Evolutionary conservation across 129 eudicot species (phyloP), one percentile per base, ranked within the genome.

Genomic region (Flaveria trinervia): DNA sequence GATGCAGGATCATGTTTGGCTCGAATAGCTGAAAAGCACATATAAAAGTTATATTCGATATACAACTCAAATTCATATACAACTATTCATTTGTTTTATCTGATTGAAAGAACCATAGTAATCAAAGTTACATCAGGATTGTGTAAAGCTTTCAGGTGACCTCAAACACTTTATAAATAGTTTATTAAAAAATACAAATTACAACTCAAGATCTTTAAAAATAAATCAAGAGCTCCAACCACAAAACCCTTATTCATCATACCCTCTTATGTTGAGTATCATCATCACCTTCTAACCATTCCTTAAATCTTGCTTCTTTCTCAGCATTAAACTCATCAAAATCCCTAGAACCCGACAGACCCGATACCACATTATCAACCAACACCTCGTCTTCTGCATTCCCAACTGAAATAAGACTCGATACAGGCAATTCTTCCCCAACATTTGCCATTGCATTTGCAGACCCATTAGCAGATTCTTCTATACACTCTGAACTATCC

Each of bases 301-400:
- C 87, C 67, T 88, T 92, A 57, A 93, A 77, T 79, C 78, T 90
- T 48, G 93, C 96, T 85, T 93, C 97, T 83, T 49, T 87, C 59
- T 82, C 91, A 61, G 91, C 87, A 75, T 74, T 90, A 50, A 87
- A 93, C 56, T 83, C 91, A 39, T 88, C 92, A 62, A 70, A 90
- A 26, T 79, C 77, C 28, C 86, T 88, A n/a, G 81, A 59, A 67
- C 28, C 25, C 4, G 84, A 70, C 11, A 79, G 16, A 43, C 71
- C 77, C 68, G 18, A 72, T 68, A 82, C 48, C 77, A 81, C 43
- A 52, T 82, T 83, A 44, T 70, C 74, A 65, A 28, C 82, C 56
- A 44, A 46, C 33, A 25, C 85, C 61, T 76, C 86, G 43, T 81
- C 73, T 48, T 15, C 87, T 69, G 78, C 46, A 44, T 72, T 41